Percentiles rank a stretch among this genome's conserved stretches.
These are phyloP conservation scores for Cadophora luteo-olivacea DNA, from an alignment of 2,329 filamentous ascomycete species.

Conservation along the genomic window DNA sequence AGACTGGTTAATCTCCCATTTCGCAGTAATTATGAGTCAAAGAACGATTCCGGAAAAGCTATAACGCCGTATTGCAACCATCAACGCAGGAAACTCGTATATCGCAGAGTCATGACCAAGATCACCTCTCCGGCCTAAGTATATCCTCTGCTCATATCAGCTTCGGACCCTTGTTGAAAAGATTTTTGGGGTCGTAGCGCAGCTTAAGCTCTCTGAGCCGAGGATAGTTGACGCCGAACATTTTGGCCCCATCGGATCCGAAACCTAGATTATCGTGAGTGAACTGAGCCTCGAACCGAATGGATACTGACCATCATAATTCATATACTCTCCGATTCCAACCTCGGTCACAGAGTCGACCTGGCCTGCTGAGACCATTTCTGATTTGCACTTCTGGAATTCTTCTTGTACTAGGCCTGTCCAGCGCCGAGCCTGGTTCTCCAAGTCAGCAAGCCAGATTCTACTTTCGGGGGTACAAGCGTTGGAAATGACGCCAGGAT, in stretches of 20 bases:
- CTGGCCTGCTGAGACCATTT: background rate
- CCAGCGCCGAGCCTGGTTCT: constrained; percentile 26
- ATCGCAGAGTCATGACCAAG: background rate
- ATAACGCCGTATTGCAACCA: background rate
- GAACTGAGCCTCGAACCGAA: background rate
- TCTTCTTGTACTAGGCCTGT: constrained; percentile 18
- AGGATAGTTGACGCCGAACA: constrained; percentile 53
- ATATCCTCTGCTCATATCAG: background rate
- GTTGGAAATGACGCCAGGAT: constrained; percentile 10
- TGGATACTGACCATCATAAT: constrained; percentile 35
- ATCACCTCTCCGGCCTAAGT: background rate
- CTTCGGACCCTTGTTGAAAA: constrained; percentile 47
- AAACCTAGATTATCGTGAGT: constrained; percentile 27
- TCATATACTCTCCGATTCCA: constrained; percentile 36
- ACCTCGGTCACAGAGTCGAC: constrained; percentile 21
- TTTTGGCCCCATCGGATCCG: constrained; percentile 21
- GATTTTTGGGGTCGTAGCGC: constrained; percentile 53
- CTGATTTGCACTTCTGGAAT: constrained; percentile 16
- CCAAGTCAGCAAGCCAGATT: background rate
- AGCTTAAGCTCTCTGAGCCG: constrained; percentile 52
- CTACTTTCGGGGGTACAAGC: background rate
- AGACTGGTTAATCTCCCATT: no score
- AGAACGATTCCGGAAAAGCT: no score
- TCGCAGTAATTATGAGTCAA: no score
- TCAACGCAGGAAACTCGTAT: background rate